Evolutionary conservation across 2,329 filamentous ascomycete species (phyloP).

Genomic region (Pleomassaria siparia): DNA sequence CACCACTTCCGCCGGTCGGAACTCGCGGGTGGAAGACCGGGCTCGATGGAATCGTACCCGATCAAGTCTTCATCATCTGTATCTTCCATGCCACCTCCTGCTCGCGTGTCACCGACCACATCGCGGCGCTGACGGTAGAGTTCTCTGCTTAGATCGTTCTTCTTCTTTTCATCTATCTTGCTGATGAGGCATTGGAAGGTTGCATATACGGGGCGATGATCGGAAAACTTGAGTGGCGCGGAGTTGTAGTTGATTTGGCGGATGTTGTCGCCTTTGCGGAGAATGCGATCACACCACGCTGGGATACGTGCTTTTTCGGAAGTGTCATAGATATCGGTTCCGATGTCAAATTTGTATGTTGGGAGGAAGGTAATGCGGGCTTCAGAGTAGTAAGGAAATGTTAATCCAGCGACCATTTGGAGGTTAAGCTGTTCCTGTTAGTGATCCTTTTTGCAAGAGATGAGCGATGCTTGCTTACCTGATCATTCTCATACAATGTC

Average conservation of each 20-base stretch:
- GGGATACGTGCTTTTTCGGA: slow-evolving; percentile 95
- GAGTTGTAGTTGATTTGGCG: slow-evolving; percentile 80
- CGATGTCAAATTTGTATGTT: slow-evolving; percentile 94
- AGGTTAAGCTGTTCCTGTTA: slow-evolving; percentile 69
- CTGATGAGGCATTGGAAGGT: slow-evolving; percentile 82
- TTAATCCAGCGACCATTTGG: slow-evolving; percentile 90
- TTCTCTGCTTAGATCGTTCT: slow-evolving; percentile 70
- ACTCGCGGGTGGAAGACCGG: slow-evolving; percentile 67
- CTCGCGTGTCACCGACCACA: slow-evolving; percentile 65
- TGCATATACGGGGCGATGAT: slow-evolving; percentile 94
- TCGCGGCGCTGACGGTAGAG: slow-evolving; percentile 70
- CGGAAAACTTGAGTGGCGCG: slow-evolving; percentile 83
- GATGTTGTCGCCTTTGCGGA: slow-evolving; percentile 82
- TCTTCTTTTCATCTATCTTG: slow-evolving; percentile 73
- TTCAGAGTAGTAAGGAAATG: slow-evolving; percentile 91
- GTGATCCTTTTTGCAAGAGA: slow-evolving; percentile 15
- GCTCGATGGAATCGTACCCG: slow-evolving; percentile 80
- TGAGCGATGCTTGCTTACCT: slow-evolving; percentile 53
- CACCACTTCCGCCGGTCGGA: slow-evolving; percentile 66
- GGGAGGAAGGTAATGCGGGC: slow-evolving; percentile 84
- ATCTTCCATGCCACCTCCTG: slow-evolving; percentile 59
- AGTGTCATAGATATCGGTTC: slow-evolving; percentile 85
- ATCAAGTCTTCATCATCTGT: slow-evolving; percentile 77
- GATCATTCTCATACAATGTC: slow-evolving; percentile 86
- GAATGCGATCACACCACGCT: slow-evolving; percentile 93